Evolutionary conservation across 2,329 filamentous ascomycete genomes (phyloP).

Genomic region (Fusarium agapanthi): DNA sequence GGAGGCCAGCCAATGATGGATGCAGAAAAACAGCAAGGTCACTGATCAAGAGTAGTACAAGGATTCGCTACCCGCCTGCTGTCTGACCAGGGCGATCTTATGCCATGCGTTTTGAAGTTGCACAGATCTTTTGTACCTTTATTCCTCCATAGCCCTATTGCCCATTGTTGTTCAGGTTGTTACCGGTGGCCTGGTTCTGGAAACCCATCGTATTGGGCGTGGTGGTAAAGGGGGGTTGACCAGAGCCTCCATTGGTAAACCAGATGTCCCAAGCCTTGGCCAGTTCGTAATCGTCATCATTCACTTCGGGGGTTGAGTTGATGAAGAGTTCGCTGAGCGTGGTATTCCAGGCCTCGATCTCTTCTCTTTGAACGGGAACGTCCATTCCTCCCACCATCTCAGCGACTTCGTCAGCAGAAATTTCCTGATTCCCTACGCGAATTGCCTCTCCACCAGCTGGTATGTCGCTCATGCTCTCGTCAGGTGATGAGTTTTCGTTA

Average conservation of each 20-base stretch:
- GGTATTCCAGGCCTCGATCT: conserved; percentile 12
- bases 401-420: background rate
- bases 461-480: background rate
- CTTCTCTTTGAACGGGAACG: background rate
- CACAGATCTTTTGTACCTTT: background rate
- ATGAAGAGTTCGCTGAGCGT: conserved; percentile 3
- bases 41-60: background rate
- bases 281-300: background rate
- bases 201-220: background rate
- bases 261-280: conserved; percentile 3
- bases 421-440: background rate
- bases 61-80: background rate
- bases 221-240: background rate
- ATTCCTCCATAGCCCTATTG: background rate
- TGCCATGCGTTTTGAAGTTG: background rate
- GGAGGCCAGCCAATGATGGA: background rate
- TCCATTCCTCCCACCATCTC: background rate
- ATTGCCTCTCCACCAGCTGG: background rate
- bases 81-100: background rate
- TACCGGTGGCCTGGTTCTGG: background rate
- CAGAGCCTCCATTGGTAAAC: background rate
- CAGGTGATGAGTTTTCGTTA: background rate
- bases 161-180: background rate
- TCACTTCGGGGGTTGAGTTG: conserved; percentile 4
- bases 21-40: background rate